phyloP scores from a whole-genome alignment of 2,329 filamentous ascomycete genomes.

The Talaromyces marneffei region DNA sequence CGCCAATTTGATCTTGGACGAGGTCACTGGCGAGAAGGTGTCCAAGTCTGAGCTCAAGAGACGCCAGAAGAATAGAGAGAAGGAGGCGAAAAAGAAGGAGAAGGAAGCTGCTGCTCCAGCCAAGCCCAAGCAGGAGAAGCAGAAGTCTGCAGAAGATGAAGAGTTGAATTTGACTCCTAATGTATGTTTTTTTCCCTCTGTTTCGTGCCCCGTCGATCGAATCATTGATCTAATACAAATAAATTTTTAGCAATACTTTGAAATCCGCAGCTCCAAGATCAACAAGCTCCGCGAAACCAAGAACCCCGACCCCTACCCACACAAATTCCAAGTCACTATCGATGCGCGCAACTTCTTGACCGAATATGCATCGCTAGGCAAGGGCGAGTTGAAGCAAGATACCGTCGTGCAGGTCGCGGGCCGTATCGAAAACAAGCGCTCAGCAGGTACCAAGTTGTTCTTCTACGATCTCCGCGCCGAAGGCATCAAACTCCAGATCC shows the following conservation, averaged over 20 bases:
- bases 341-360: conserved; percentile 73
- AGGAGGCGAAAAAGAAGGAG: conserved; percentile 81
- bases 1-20: conserved; percentile 77
- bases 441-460: conserved; percentile 74
- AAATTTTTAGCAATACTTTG: conserved; percentile 72
- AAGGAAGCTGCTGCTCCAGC: conserved; percentile 66
- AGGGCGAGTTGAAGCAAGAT: conserved; percentile 74
- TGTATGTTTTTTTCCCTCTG: conserved; percentile 37
- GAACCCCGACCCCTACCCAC: conserved; percentile 80
- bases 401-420: conserved; percentile 72
- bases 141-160: conserved; percentile 56
- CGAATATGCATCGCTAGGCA: conserved; percentile 72
- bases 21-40: conserved; percentile 81
- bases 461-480: conserved; percentile 84
- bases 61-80: conserved; percentile 83
- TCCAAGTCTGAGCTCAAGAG: conserved; percentile 92
- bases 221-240: neutral
- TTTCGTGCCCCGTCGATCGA: neutral
- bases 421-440: conserved; percentile 82
- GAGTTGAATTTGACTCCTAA: conserved; percentile 70
- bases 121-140: conserved; percentile 58
- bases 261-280: conserved; percentile 82
- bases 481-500: conserved; percentile 77
- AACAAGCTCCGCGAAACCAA: conserved; percentile 68
- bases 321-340: conserved; percentile 85